Evolutionary conservation across 495 filamentous ascomycete genomes (phyloP).

Genomic region (Aspergillus conjunctus): DNA sequence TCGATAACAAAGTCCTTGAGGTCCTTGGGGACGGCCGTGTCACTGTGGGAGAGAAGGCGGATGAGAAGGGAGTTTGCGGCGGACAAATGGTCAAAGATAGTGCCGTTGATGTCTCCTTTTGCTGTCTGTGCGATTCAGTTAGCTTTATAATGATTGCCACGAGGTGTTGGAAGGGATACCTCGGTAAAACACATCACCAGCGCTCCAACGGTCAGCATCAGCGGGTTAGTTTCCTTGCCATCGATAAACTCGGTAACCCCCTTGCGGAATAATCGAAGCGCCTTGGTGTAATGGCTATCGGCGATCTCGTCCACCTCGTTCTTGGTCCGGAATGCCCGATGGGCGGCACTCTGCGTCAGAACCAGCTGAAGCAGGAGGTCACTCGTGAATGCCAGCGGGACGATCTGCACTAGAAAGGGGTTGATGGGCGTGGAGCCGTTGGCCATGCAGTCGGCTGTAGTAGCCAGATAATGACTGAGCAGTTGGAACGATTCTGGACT

Average conservation of each 20-base stretch:
- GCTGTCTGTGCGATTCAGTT: conserved; percentile 31
- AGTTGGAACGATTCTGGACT: conserved; percentile 38
- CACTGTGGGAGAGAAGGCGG: conserved; percentile 36
- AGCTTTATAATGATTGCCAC: conserved; percentile 3
- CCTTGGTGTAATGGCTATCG: conserved; percentile 39
- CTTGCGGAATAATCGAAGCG: conserved; percentile 36
- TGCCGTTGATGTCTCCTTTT: conserved; percentile 44
- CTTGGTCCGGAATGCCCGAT: conserved; percentile 38
- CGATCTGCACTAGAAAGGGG: conserved; percentile 42
- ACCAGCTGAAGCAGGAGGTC: conserved; percentile 41
- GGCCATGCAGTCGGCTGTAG: conserved; percentile 43
- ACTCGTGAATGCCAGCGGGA: conserved; percentile 42
- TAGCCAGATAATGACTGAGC: conserved; percentile 41
- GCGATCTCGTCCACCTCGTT: conserved; percentile 41
- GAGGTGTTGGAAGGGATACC: conserved; percentile 22
- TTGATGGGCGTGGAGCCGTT: conserved; percentile 43
- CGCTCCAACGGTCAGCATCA: conserved; percentile 40
- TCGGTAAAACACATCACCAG: conserved; percentile 46
- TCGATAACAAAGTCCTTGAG: conserved; percentile 44
- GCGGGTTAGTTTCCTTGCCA: conserved; percentile 40
- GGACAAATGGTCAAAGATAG: conserved; percentile 41
- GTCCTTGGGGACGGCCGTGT: conserved; percentile 37
- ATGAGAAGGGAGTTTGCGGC: conserved; percentile 38
- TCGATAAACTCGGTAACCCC: conserved; percentile 41
- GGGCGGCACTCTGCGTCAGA: conserved; percentile 42